A percentile compares a stretch with the other conserved stretches of the same genome.
Conservation (phyloP, 441 rosid species). For the Gossypium davidsonii region DNA sequence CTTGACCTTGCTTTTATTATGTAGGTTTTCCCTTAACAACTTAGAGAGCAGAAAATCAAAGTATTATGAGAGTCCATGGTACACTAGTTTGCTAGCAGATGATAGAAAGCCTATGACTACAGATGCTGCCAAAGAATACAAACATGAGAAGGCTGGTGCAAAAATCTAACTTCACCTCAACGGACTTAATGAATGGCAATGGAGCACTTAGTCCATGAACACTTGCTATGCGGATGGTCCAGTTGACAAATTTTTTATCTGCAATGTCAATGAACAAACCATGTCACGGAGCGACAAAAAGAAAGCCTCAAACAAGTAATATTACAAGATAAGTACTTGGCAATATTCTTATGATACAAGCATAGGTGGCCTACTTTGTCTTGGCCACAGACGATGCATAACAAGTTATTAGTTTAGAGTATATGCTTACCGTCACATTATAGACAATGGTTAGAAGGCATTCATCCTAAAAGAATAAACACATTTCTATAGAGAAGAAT, state of each 20-base stretch:
- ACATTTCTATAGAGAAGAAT: neutral
- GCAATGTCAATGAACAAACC: constrained; percentile 21
- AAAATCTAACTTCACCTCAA: constrained; percentile 47
- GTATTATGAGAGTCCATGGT: neutral
- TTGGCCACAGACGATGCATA: neutral
- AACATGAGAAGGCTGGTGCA: neutral
- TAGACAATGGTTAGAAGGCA: neutral
- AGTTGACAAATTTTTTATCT: constrained; percentile 73
- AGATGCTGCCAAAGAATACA: neutral
- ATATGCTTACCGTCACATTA: neutral
- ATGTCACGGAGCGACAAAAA: constrained; percentile 21
- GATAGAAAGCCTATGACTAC: neutral
- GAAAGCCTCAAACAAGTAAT: neutral
- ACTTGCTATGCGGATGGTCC: constrained; percentile 77
- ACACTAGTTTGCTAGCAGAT: neutral
- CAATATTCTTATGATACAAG: neutral
- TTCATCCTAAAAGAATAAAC: neutral
- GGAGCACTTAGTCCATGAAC: constrained; percentile 64
- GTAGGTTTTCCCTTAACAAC: neutral
- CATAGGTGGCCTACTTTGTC: neutral
- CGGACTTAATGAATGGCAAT: constrained; percentile 69
- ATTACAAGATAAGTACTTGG: neutral
- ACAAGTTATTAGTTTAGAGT: neutral
- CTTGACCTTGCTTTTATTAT: neutral
- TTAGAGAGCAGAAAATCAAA: neutral